A percentile compares a stretch with the other conserved stretches of the same genome.
phyloP scores from a whole-genome alignment of 2,329 filamentous ascomycete genomes.

The Cladophialophora carrionii region DNA sequence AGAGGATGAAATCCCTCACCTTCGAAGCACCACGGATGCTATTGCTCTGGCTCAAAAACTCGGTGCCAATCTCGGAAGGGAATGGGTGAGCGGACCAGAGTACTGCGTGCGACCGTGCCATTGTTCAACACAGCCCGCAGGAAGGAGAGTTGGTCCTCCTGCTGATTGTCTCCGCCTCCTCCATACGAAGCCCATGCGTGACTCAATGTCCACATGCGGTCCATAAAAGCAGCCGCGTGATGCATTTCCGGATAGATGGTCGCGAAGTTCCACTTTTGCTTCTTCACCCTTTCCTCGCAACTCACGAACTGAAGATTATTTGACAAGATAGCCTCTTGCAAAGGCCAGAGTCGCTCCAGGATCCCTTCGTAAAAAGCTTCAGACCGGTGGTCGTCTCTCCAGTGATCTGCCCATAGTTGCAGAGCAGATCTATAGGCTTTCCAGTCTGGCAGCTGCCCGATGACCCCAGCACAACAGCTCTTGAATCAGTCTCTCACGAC shows the following conservation, averaged over 20 bases:
- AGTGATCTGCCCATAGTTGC: neutral
- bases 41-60: neutral
- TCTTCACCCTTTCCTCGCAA: neutral
- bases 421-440: neutral
- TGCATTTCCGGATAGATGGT: neutral
- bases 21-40: conserved; percentile 7
- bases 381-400: neutral
- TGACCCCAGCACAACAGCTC: neutral
- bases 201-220: neutral
- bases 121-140: neutral
- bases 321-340: neutral
- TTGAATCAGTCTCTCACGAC: neutral
- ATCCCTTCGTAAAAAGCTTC: neutral
- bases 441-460: neutral
- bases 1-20: conserved; percentile 12
- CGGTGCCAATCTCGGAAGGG: neutral
- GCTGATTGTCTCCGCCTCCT: neutral
- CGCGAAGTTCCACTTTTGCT: neutral
- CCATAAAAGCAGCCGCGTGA: neutral
- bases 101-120: neutral
- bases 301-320: neutral
- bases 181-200: neutral
- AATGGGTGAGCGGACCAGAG: neutral
- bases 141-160: neutral
- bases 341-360: conserved; percentile 3